Evolutionary conservation across 2,329 filamentous ascomycete genomes (phyloP).

Genomic region (Curvularia lunata): DNA sequence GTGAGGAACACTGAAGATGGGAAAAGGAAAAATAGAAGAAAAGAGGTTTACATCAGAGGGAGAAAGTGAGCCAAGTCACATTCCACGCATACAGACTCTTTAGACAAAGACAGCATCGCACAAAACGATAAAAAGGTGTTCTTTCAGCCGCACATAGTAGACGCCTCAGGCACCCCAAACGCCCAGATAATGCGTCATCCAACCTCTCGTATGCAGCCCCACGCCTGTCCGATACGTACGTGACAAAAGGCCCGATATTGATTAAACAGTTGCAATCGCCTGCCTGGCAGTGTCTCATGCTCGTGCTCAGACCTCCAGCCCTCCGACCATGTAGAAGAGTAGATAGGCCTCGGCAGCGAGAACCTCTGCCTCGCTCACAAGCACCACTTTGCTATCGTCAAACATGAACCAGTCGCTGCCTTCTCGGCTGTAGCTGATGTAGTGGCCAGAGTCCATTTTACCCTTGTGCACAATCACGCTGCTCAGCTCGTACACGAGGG

Average conservation of each 20-base stretch:
- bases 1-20: no score
- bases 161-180: neutral
- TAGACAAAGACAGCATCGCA: neutral
- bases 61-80: neutral
- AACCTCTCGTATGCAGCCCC: neutral
- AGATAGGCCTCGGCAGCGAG: conserved; percentile 86
- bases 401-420: conserved; percentile 93
- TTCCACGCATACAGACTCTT: neutral
- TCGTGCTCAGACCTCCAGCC: conserved; percentile 37
- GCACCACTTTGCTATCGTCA: conserved; percentile 90
- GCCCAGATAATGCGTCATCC: neutral
- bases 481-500: conserved; percentile 81
- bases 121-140: neutral
- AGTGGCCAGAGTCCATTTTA: conserved; percentile 90
- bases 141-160: neutral
- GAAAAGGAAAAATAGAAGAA: no score
- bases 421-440: conserved; percentile 85
- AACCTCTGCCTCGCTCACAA: conserved; percentile 84
- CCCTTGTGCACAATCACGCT: conserved; percentile 93
- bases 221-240: neutral
- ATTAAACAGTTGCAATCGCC: neutral
- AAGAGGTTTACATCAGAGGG: no score
- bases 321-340: conserved; percentile 71
- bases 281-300: neutral
- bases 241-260: neutral